These are phyloP conservation scores for Candida mesenterica DNA, from an alignment of 1,139 yeast species.

Conservation along the genomic window DNA sequence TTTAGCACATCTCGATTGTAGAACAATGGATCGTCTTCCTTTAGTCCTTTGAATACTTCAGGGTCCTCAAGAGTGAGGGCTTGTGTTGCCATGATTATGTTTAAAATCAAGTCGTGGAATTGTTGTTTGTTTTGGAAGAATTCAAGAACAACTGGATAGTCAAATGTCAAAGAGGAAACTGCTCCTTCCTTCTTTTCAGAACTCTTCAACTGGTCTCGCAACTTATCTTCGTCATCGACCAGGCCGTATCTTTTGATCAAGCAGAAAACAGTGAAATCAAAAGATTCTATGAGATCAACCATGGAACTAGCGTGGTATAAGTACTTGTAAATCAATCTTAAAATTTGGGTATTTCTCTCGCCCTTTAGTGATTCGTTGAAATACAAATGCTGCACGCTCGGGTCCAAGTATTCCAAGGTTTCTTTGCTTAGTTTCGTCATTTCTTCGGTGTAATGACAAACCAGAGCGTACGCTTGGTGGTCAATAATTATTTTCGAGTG, in stretches of 20 bases:
- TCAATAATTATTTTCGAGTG: conserved; percentile 52
- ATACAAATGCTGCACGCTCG: conserved; percentile 30
- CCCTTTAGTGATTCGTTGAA: conserved; percentile 37
- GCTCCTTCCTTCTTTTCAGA: conserved; percentile 5
- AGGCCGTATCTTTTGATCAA: conserved; percentile 31
- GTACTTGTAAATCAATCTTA: conserved; percentile 52
- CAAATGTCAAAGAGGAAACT: conserved; percentile 37
- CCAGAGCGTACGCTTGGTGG: conserved; percentile 42
- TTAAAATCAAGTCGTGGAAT: conserved; percentile 61
- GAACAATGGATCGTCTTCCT: conserved; percentile 51
- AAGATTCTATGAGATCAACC: conserved; percentile 55
- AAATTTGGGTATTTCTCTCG: conserved; percentile 53
- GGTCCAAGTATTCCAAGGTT: conserved; percentile 39
- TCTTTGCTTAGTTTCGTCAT: conserved; percentile 40
- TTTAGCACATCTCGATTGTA: conserved; percentile 40
- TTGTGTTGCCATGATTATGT: conserved; percentile 67
- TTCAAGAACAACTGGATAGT: conserved; percentile 66
- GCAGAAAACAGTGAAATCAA: conserved; percentile 61
- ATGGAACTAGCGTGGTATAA: conserved; percentile 50
- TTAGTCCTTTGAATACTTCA: conserved; percentile 63
- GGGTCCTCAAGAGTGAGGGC: conserved; percentile 71
- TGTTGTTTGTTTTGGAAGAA: conserved; percentile 75
- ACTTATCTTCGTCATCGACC: conserved; percentile 18
- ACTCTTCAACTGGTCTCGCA: conserved; percentile 9
- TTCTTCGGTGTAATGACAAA: conserved; percentile 37